Evolutionary conservation across 495 filamentous ascomycete genomes (phyloP).

Genomic region (Lophiostoma macrostomum): DNA sequence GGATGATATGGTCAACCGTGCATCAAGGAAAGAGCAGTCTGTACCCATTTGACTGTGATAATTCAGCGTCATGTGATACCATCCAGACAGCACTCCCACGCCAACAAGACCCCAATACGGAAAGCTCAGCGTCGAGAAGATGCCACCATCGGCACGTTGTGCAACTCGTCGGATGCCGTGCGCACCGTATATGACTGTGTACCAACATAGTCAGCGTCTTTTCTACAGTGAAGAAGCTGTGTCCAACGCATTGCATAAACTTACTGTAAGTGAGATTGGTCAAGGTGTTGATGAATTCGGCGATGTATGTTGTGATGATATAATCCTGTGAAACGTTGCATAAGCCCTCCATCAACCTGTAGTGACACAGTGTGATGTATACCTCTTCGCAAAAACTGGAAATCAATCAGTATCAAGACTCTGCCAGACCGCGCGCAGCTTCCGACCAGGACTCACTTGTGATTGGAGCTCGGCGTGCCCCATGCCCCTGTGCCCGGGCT

Average conservation of each 20-base stretch:
- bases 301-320: conserved; percentile 52
- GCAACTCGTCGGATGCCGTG: conserved; percentile 23
- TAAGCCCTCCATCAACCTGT: not conserved
- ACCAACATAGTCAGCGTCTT: not conserved
- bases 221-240: not conserved
- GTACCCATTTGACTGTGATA: conserved; percentile 56
- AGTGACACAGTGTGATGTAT: not conserved
- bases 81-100: conserved; percentile 54
- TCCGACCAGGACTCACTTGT: conserved; percentile 20
- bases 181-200: conserved; percentile 27
- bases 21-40: conserved; percentile 12
- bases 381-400: conserved; percentile 35
- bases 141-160: conserved; percentile 17
- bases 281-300: conserved; percentile 57
- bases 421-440: not conserved
- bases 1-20: too few species aligned
- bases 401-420: not conserved
- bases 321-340: conserved; percentile 45
- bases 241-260: conserved; percentile 2
- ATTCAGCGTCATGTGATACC: conserved; percentile 54
- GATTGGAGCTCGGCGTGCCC: conserved; percentile 22
- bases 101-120: conserved; percentile 53
- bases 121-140: conserved; percentile 33
- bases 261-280: conserved; percentile 52
- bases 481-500: conserved; percentile 16